Evolutionary conservation across 768 basidiomycete genomes (phyloP).

Genomic region (Boletus fagicola): DNA sequence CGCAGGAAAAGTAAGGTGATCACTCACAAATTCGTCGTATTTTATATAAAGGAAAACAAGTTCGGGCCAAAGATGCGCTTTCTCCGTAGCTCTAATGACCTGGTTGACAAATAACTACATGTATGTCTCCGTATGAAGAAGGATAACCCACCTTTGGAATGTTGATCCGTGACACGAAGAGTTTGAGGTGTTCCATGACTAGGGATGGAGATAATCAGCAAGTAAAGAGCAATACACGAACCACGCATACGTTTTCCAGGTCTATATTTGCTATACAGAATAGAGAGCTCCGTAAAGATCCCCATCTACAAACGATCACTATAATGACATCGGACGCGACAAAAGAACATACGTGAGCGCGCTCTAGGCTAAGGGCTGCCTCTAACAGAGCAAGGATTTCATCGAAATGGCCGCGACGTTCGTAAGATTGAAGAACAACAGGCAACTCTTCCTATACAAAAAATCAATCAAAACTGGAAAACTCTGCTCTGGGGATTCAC

Average conservation of each 20-base stretch:
- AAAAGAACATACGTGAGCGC: constrained; percentile 69
- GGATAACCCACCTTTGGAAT: constrained; percentile 74
- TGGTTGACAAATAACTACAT: constrained; percentile 20
- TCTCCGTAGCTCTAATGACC: constrained; percentile 95
- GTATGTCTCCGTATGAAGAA: not conserved
- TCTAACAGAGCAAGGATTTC: constrained; percentile 90
- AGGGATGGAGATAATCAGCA: constrained; percentile 8
- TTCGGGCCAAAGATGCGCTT: constrained; percentile 97
- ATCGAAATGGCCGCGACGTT: constrained; percentile 89
- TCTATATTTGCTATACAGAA: constrained; percentile 91
- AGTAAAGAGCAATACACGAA: not conserved
- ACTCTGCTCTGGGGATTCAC: constrained; percentile 18
- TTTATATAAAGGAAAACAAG: constrained; percentile 98
- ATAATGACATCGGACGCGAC: not conserved
- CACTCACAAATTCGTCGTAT: constrained; percentile 86
- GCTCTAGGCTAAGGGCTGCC: constrained; percentile 92
- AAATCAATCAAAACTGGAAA: constrained; percentile 5
- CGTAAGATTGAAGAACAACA: constrained; percentile 77
- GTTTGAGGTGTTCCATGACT: constrained; percentile 99
- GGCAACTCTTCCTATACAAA: constrained; percentile 67
- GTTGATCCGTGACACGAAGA: constrained; percentile 95
- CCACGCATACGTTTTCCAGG: constrained; percentile 80
- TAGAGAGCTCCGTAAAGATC: constrained; percentile 93
- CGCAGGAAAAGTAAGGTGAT: not conserved
- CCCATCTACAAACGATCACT: constrained; percentile 63